Base-by-base conservation (phyloP, 2,329 filamentous ascomycete genomes). In the Cryphonectria parasitica region DNA sequence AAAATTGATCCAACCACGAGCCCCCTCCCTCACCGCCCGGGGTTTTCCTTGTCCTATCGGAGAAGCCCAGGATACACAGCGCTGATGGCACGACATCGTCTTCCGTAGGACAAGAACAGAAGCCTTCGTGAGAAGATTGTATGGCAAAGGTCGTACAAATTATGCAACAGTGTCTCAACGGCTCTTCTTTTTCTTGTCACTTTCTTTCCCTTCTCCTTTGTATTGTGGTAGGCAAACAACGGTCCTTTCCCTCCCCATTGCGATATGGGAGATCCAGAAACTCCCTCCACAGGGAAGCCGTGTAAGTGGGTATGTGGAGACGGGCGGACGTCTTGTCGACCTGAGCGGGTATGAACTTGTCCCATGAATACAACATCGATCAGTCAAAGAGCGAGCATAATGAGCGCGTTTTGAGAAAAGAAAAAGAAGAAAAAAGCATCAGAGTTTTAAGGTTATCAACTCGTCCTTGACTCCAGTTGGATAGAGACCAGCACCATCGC, bases 191-290 rank as follows among this genome's bases (percentile, higher is more conserved):
- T n/a, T 3, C 22, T 11, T 49, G 3, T 3, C 8, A 3, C 22
- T 49, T 49, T 10, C 7, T 39, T 11, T 39, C 11, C 36, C 36
- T 39, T 39, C 36, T 39, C 13, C 10, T n/a, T 6, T 63, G n/a
- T n/a, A n/a, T 61, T 62, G 67, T 70, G 64, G 67, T 52, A 64
- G 60, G 64, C 67, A 72, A 72, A 72, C 68, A 41, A 41, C 58
- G 28, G 19, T 60, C 25, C 22, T 68, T 15, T 52, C 10, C 25
- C 34, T 25, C n/a, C n/a, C 52, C 22, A 49, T 49, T 49, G 45
- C n/a, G 17, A 49, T 19, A n/a, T 3, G 39, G n/a, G 28, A 31
- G 22, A 54, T n/a, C 31, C 61, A 13, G 13, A 49, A 19, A 19
- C 7, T 49, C 19, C 7, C 45, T 49, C 45, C 45, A 7, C 7